These are phyloP conservation scores for Candida palmyrensis DNA, from an alignment of 805 yeast genomes.

Conservation along the genomic window DNA sequence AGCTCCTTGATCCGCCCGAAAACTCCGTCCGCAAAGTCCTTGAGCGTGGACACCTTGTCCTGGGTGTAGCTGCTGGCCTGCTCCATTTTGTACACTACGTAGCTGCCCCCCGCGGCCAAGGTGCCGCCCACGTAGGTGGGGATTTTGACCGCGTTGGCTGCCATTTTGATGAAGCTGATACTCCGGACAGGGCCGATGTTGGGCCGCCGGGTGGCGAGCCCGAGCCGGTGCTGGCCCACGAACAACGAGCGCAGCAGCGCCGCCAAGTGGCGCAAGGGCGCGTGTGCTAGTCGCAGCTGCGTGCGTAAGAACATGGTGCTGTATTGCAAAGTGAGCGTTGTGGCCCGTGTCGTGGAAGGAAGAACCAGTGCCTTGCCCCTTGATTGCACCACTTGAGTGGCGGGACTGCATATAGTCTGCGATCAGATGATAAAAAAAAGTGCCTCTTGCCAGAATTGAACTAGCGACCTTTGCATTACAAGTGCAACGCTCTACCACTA, in stretches of 20 bases:
- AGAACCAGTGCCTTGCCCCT: not conserved
- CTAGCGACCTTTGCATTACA: constrained; percentile 98
- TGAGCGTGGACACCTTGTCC: constrained; percentile 57
- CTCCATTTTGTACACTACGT: constrained; percentile 85
- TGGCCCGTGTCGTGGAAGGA: not conserved
- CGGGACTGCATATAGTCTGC: constrained; percentile 3
- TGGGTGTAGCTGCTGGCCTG: constrained; percentile 72
- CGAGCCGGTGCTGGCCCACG: too few species aligned
- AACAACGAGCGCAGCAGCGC: too few species aligned
- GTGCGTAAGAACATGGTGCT: too few species aligned
- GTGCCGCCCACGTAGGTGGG: constrained; percentile 90
- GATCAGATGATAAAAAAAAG: constrained; percentile 16
- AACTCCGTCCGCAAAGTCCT: constrained; percentile 56
- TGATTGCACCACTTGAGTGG: constrained; percentile 3
- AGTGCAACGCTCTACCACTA: constrained; percentile 99
- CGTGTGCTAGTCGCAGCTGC: too few species aligned
- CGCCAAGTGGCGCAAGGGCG: too few species aligned
- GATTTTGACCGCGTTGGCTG: constrained; percentile 49
- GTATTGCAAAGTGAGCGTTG: not conserved
- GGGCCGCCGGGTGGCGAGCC: too few species aligned
- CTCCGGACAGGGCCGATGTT: constrained; percentile 17
- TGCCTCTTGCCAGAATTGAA: constrained; percentile 88
- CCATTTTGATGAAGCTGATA: constrained; percentile 40
- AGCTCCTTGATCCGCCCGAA: constrained; percentile 45
- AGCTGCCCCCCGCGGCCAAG: constrained; percentile 90